Conservation (phyloP, 2,329 filamentous ascomycete genomes). For the Sphaerulina musiva region DNA sequence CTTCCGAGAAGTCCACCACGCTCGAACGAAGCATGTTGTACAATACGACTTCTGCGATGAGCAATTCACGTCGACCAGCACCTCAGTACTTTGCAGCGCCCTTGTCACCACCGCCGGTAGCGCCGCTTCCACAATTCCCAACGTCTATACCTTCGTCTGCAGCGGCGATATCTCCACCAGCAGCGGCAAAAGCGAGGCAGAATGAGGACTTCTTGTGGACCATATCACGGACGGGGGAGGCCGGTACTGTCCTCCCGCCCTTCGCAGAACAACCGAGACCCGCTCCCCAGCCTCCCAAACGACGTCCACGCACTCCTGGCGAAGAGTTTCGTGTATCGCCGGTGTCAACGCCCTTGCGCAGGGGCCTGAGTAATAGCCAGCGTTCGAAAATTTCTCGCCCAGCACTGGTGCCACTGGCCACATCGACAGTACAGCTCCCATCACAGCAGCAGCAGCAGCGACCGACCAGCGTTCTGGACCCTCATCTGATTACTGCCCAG, state of each 20-base stretch:
- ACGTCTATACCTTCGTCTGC: background rate
- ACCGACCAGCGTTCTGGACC: background rate
- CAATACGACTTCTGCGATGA: background rate
- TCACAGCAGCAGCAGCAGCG: background rate
- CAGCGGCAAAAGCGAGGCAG: background rate
- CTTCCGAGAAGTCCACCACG: background rate
- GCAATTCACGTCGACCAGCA: background rate
- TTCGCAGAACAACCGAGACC: conserved; percentile 13
- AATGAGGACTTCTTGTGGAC: background rate
- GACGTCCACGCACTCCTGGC: conserved; percentile 20
- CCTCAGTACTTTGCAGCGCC: background rate
- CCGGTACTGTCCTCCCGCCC: conserved; percentile 1
- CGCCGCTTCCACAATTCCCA: background rate
- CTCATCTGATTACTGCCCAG: background rate
- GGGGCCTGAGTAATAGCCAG: background rate
- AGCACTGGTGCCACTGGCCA: background rate
- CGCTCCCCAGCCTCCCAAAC: conserved; percentile 21
- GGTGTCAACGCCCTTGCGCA: background rate
- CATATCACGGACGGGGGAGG: background rate
- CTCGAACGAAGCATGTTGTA: background rate
- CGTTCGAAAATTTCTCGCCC: background rate
- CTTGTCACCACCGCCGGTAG: background rate
- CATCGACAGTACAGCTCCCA: background rate
- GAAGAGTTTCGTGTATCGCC: conserved; percentile 15
- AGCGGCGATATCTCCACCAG: background rate